Evolutionary conservation across 768 basidiomycete genomes (phyloP), one percentile per base, ranked within the genome.

Genomic region (Cytidiella melzeri): DNA sequence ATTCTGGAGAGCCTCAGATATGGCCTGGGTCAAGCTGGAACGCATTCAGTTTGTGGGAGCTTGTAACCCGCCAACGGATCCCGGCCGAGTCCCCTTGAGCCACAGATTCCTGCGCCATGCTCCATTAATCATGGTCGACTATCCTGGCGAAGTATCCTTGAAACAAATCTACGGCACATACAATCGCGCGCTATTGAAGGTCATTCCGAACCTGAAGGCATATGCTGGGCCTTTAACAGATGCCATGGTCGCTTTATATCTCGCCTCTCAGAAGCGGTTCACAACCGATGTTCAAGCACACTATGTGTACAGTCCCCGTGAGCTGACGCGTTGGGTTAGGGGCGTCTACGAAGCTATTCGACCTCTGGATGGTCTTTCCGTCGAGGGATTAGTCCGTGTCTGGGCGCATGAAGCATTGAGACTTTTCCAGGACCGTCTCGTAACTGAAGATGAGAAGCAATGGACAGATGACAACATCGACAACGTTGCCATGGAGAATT

Each of bases 11-110:
- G 80, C 92, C 2, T 79, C 78, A 13, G 96, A 99, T 67, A 89
- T 93, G 81, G 80, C 93, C 12, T 99, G 95, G 94, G 93, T 99
- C 58, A 90, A 85, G 61, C 75, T 99, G 45, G 96, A 98, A 65
- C 83, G 96, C n/a, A 97, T 99, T 53, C 96, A 99, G 66, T 98
- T 99, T 63, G 96, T 99, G 40, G 96, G 96, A 43, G 96, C 96
- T 44, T 99, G 96, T 68, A 99, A 99, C 64, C 96, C 96, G 21
- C 96, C 96, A 3, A 98, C 96, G 15, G 96, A 99, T 70, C 94
- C 96, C 41, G 96, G 96, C 50, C 92, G 96, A 66, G 94, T 98
- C n/a, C 94, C 95, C 26, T 83, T 99, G 51, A 94, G 83, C 52
- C 93, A 96, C 65, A 84, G 96, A 51, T 99, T 99, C 83, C 76